phyloP scores from a whole-genome alignment of 495 filamentous ascomycete species.

The Tuber borchii region DNA sequence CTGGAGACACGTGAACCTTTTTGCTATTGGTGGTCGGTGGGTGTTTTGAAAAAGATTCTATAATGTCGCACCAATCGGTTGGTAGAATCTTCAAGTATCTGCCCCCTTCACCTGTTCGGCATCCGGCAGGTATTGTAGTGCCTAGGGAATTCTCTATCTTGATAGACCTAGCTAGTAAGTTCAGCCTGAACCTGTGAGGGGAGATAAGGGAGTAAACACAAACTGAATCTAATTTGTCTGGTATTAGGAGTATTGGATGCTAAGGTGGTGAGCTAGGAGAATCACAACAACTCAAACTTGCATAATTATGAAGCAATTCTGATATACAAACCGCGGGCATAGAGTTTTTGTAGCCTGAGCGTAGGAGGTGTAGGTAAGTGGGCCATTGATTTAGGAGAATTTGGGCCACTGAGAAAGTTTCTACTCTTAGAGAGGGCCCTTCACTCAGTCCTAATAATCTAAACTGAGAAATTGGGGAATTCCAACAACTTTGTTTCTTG shows the following conservation, averaged over 20 bases:
- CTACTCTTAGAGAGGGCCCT: neutral
- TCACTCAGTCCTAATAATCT: neutral
- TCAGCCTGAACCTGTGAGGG: neutral
- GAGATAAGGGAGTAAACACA: neutral
- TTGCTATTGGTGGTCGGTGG: neutral
- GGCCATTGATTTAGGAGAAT: neutral
- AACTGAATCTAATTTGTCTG: too few species aligned
- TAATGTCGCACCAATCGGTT: neutral
- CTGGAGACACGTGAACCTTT: neutral
- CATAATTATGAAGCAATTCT: neutral
- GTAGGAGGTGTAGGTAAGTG: too few species aligned
- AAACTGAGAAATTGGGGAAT: neutral
- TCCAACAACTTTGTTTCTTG: neutral
- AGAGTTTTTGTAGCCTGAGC: too few species aligned
- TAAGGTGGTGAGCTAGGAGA: neutral
- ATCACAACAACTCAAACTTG: neutral
- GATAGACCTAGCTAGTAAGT: neutral
- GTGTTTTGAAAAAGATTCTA: neutral
- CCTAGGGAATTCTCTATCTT: neutral
- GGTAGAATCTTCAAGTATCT: neutral
- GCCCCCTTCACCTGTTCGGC: neutral
- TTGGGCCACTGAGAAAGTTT: neutral
- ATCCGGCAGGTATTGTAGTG: neutral
- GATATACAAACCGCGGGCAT: too few species aligned
- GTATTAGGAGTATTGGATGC: too few species aligned